Base-by-base conservation (phyloP, 257 asterid species). In the Cynanchum wilfordii region DNA sequence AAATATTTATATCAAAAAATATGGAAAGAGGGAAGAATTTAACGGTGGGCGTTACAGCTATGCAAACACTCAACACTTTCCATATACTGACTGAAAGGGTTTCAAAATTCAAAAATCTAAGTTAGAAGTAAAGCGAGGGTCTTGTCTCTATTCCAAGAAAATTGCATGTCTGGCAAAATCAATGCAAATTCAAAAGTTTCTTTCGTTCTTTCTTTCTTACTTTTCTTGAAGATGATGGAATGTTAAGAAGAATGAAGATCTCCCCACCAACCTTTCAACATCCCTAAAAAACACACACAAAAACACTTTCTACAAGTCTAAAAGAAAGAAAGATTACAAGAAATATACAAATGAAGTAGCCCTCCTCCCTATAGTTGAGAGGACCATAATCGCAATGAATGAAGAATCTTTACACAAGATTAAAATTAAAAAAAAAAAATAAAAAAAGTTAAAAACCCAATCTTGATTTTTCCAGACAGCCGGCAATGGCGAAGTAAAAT, bases 111-210 rank as follows among this genome's bases (percentile, higher is more conserved):
- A 36, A 11, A 11, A 27, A 59, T 59, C n/a, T 42, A 27, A 33
- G 45, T 38, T 5, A 8, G 42, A 58, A 10, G 2, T 10, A 56
- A 10, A 22, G 55, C 54, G 1, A 38, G 24, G 71, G 8, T 42
- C 8, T 42, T 7, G 11, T 33, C 38, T 22, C 70, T 66, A 7
- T 66, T 42, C 52, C 20, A 17, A 66, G 38, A 33, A 3, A 24
- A 17, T 54, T 38, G 65, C 51, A 42, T 54, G 36, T 33, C 42
- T 55, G 75, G 25, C 52, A 56, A 71, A 71, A n/a, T 40, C 8
- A 71, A 40, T 33, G 66, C 17, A 71, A 71, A 57, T 54, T 56
- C 22, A 71, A 56, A 71, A 71, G n/a, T 42, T 42, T 40, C 36
- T 4, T 15, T 20, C 15, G 40, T n/a, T n/a, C n/a, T n/a, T n/a